Conservation (phyloP, 495 filamentous ascomycete genomes). For the Penicillium alfredii region DNA sequence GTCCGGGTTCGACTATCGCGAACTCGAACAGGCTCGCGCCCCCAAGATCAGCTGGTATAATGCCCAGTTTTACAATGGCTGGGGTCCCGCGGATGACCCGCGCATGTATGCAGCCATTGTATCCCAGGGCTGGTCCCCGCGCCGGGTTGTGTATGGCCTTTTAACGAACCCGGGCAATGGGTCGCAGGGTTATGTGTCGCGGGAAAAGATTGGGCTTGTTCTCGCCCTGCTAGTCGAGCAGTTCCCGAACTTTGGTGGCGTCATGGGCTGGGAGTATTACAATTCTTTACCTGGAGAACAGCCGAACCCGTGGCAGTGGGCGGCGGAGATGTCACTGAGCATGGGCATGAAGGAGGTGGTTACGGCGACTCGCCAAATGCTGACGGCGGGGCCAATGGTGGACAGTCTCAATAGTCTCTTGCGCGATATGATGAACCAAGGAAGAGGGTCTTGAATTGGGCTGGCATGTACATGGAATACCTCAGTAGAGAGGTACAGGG, state of each 20-base stretch:
- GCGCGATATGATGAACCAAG: conserved; percentile 30
- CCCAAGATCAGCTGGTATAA: conserved; percentile 73
- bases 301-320: conserved; percentile 66
- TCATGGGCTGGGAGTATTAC: conserved; percentile 88
- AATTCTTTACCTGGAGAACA: conserved; percentile 57
- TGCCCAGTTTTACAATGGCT: conserved; percentile 79
- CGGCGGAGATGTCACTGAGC: conserved; percentile 50
- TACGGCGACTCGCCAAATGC: conserved; percentile 25
- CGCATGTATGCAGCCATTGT: conserved; percentile 60
- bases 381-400: conserved; percentile 24
- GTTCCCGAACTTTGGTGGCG: conserved; percentile 66
- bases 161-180: conserved; percentile 67
- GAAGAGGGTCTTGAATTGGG: conserved; percentile 6
- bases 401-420: conserved; percentile 26
- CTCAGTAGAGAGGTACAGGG: too few relatives aligned
- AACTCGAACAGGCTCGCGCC: conserved; percentile 59
- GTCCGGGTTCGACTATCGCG: conserved; percentile 68
- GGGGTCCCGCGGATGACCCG: conserved; percentile 57
- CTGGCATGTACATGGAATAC: too few relatives aligned
- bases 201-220: conserved; percentile 38
- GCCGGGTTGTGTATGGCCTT: conserved; percentile 65
- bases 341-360: conserved; percentile 42
- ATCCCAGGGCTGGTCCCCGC: conserved; percentile 54
- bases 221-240: conserved; percentile 42
- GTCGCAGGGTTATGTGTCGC: conserved; percentile 49